Evolutionary conservation across 768 basidiomycete species (phyloP), one percentile per base, ranked within the genome.

Genomic region (Sporobolomyces roseus): DNA sequence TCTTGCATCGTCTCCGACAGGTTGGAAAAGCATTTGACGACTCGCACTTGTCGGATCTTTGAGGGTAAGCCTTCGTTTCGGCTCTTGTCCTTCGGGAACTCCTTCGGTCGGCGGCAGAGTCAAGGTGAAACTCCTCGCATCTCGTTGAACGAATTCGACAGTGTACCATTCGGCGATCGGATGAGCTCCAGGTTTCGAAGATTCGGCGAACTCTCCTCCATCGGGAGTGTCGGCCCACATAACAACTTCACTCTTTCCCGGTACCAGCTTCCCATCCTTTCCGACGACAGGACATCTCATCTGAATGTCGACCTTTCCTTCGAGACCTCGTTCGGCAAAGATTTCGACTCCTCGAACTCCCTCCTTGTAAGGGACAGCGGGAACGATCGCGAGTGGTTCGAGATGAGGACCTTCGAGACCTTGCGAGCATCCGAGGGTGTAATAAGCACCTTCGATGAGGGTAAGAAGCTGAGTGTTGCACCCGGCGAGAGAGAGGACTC

Each of bases 391-490:
- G 51, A 73, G 35, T 4, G 72, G 72, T 48, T 63, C 65, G 36
- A n/a, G 29, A 17, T 63, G 61, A 7, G 55, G 27, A 6, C 61
- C 61, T 30, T 68, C 71, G 66, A 72, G 48, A 33, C 72, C 72
- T 12, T 63, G 63, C n/a, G 72, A 68, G 52, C 72, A 73, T 29
- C 64, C 72, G 52, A 73, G 68, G 12, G 67, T 69, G 65, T 58
- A 61, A 65, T 69, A 73, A 0, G 65, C 68, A 23, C 72, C 72
- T 29, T 73, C 72, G 72, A 73, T 54, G 55, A 75, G 45, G 36
- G 72, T 73, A 14, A 75, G 63, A 54, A 74, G 55, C 61, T 75
- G 74, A 21, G 70, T 68, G 62, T 69, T 69, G 68, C 74, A 75
- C 10, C 70, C 70, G 36, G 46, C 55, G 49, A 75, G 65, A 45